Evolutionary conservation across 1,139 yeast species (phyloP), one percentile per base, ranked within the genome.

Genomic region (Diutina rugosa): DNA sequence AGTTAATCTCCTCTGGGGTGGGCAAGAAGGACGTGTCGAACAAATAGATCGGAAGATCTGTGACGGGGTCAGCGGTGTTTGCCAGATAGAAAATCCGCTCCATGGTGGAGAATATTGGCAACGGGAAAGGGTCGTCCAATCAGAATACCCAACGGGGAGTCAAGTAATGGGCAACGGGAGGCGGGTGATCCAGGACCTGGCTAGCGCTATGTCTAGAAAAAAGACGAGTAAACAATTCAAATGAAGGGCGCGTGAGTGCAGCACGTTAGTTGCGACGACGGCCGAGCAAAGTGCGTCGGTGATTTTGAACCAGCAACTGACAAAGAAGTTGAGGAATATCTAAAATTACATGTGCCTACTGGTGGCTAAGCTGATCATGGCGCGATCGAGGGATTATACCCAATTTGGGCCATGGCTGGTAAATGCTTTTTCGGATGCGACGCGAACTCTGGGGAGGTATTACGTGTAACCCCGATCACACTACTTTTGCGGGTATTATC

Each of bases 11-110:
- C 2, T 74, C 78, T 0, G 87, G 79, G n/a, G 77, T 68, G 0
- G 91, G 91, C 41, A 88, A 73, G 60, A 78, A 85, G n/a, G 88
- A 82, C 1, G 95, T 83, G 66, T 88, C 95, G 60, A 88, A 81
- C 10, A 87, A 81, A 62, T 81, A 87, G 10, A 88, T 71, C 1
- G 95, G 91, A 54, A 80, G 77, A 30, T 79, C 76, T 5, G 87
- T 77, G 55, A 74, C 70, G 1, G 88, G 87, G 65, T 87, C 93
- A 35, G 69, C 65, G 1, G 84, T 73, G 57, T 76, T 79, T 1
- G 90, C 72, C 61, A 76, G 74, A 69, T 81, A 85, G 63, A 86
- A 82, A 26, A 85, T 83, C 52, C 80, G 65, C 44, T 76, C 79
- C 80, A 76, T 76, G 49, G 29, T 26, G 49, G 41, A 35, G 41